phyloP scores from a whole-genome alignment of 2,329 filamentous ascomycete species.

The Aurifilum marmelostoma region DNA sequence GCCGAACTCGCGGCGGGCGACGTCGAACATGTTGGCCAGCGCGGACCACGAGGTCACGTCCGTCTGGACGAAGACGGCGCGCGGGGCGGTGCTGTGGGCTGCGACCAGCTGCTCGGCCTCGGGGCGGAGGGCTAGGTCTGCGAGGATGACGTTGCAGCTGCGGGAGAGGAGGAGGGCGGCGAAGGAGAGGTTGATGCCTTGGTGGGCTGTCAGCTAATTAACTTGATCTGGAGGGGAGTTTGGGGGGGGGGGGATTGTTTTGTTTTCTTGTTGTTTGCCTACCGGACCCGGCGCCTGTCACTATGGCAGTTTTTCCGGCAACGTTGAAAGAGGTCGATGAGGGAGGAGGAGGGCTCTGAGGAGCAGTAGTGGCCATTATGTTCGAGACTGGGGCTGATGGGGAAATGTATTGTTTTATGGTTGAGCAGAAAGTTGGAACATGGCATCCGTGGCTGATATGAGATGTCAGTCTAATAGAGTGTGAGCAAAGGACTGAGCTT shows the following conservation, averaged over 20 bases:
- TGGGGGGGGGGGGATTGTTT: too few species aligned
- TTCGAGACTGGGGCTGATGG: too few species aligned
- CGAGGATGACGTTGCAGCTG: conserved; percentile 50
- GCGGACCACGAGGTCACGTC: conserved; percentile 49
- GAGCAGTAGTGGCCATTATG: conserved; percentile 10
- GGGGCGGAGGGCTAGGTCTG: conserved; percentile 47
- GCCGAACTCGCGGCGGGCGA: conserved; percentile 41
- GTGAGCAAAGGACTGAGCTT: background rate
- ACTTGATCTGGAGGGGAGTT: too few species aligned
- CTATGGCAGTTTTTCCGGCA: conserved; percentile 52
- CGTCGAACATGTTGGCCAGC: conserved; percentile 41
- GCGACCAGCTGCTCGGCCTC: conserved; percentile 44
- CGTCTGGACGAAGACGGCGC: conserved; percentile 47
- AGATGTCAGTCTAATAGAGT: too few species aligned
- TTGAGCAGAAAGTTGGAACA: too few species aligned
- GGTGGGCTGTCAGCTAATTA: background rate
- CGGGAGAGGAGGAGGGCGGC: conserved; percentile 45
- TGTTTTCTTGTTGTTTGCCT: conserved; percentile 26
- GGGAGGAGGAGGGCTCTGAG: conserved; percentile 1
- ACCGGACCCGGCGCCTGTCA: conserved; percentile 60
- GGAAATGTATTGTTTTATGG: too few species aligned
- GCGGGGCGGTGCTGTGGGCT: conserved; percentile 31
- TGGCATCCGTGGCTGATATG: too few species aligned
- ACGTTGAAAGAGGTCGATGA: conserved; percentile 34
- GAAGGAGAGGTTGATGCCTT: conserved; percentile 50